A percentile compares a stretch with the other conserved stretches of the same genome.
Conservation (phyloP, 768 basidiomycete species). For the Hydnum rufescens region DNA sequence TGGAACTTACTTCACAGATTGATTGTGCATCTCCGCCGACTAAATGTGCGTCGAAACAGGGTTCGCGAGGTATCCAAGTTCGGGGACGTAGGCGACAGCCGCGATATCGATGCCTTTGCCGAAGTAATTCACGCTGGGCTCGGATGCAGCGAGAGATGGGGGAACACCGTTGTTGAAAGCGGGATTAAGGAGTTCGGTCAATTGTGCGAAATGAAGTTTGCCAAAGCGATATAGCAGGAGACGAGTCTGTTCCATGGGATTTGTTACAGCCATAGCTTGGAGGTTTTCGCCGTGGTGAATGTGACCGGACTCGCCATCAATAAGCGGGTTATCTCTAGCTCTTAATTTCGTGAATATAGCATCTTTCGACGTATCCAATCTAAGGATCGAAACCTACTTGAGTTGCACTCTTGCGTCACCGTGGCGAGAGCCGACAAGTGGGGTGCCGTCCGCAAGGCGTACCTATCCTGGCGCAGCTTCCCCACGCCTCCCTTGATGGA, state of each 20-base stretch:
- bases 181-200: slow-evolving; percentile 60
- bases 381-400: slow-evolving; percentile 30
- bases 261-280: slow-evolving; percentile 72
- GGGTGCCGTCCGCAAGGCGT: slow-evolving; percentile 46
- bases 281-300: slow-evolving; percentile 79
- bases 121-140: slow-evolving; percentile 66
- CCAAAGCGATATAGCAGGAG: slow-evolving; percentile 50
- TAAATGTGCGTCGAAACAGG: slow-evolving; percentile 73
- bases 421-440: slow-evolving; percentile 46
- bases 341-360: not conserved
- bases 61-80: slow-evolving; percentile 65
- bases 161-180: slow-evolving; percentile 68
- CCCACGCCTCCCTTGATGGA: slow-evolving; percentile 54
- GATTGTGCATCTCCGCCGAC: slow-evolving; percentile 83
- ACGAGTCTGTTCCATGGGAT: slow-evolving; percentile 75
- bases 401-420: slow-evolving; percentile 60
- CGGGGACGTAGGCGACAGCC: slow-evolving; percentile 59
- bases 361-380: not conserved
- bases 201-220: slow-evolving; percentile 46
- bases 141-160: slow-evolving; percentile 57
- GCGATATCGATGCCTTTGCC: slow-evolving; percentile 75
- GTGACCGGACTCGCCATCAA: slow-evolving; percentile 42
- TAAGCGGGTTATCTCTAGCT: slow-evolving; percentile 82
- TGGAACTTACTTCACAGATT: slow-evolving; percentile 59
- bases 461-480: slow-evolving; percentile 56